Evolutionary conservation across 768 basidiomycete species (phyloP), one percentile per base, ranked within the genome.

Genomic region (Epithele typhae): DNA sequence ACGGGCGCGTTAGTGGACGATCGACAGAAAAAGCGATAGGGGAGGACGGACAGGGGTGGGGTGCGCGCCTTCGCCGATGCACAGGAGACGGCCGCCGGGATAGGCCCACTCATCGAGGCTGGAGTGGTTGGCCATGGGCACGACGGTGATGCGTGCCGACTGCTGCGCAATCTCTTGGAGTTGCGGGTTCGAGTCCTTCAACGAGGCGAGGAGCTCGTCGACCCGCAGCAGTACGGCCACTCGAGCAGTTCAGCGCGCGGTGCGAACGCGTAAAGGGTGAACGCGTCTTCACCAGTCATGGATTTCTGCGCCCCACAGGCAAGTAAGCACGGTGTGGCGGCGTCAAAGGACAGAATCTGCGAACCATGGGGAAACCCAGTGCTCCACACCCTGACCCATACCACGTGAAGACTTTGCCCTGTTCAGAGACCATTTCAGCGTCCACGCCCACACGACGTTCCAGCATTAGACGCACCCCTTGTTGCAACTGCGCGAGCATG

Each of bases 51-150:
- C 63, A 3, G 58, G 57, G 46, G 60, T 59, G 2, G 65, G 59
- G 48, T 69, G 67, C 6, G 62, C 63, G n/a, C 62, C 61, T 38
- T 67, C 64, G 36, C 67, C 67, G 45, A 65, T 52, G 30, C 62
- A 47, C 37, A 64, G 42, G 1, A 64, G 22, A 11, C 50, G 45
- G 5, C 61, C 61, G 24, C 40, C 38, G 0, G 54, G 50, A 41
- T 66, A 61, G n/a, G 59, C 60, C 65, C 65, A 67, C 18, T 60
- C 58, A 23, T 63, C 61, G 4, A 61, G 53, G 21, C 51, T 25
- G 7, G 57, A 51, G 6, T 45, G 34, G 8, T 55, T 37, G 4
- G 40, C 30, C 36, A 57, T 45, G 11, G 57, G 27, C 14, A 30
- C 27, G 18, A 3, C 23, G 7, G 15, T 4, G 38, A 30, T 3